Base-by-base conservation (phyloP, 306 rosid species). In the Fragaria nilgerrensis region DNA sequence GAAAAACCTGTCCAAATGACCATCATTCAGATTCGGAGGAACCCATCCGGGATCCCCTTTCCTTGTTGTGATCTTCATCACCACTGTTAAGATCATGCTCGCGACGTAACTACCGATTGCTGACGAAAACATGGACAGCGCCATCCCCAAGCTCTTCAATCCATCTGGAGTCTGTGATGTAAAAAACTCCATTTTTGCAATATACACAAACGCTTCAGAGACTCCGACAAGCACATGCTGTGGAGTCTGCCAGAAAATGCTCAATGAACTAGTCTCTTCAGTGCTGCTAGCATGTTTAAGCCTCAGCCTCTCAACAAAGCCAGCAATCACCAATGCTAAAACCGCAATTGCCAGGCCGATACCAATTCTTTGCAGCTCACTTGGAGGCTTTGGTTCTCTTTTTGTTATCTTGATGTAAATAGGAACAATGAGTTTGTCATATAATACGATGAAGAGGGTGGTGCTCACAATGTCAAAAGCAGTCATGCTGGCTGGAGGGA, bases 401-500 rank as follows among this genome's bases (percentile, higher is more conserved):
- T 85, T 88, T 47, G 77, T 62, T 39, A 86, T 20, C 66, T 81
- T 86, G 3, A 59, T 25, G 66, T 70, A 83, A 3, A 86, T 25
- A 23, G 90, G 90, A 66, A 76, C 79, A 2, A 86, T 61, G 75
- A 86, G 67, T 11, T 59, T 63, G 73, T 83, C 89, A 17, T 83
- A 86, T n/a, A 80, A 52, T 49, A 85, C 50, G 47, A 90, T 90
- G 80, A 88, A 90, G 44, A 65, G 39, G 1, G 89, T 63, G 3
- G 89, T 83, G 85, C 88, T 86, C 47, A 86, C 84, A 45, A 90
- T 86, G 80, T 90, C 90, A 16, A 88, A 88, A 11, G 81, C 85
- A 0, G 89, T 85, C 90, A 88, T 88, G 90, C 88, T 86, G 0
- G 95, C 90, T 0, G 90, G 92, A 72, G 89, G 95, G 62, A 88